Conservation (phyloP, 768 basidiomycete species). For the Lanmaoa rubissima region DNA sequence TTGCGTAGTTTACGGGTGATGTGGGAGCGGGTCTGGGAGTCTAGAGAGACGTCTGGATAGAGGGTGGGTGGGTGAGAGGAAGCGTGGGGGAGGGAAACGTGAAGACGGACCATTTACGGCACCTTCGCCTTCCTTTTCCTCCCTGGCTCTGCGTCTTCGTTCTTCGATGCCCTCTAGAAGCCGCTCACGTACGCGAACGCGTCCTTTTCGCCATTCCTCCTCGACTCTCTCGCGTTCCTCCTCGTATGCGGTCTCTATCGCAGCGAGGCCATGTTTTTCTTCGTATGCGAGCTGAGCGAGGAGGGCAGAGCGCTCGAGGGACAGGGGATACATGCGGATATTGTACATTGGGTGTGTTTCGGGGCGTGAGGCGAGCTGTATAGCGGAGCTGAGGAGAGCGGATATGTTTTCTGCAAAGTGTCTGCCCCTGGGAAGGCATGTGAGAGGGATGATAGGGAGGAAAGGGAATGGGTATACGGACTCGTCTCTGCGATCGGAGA, state of each 20-base stretch:
- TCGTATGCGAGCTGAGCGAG: constrained; percentile 65
- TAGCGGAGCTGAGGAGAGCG: constrained; percentile 54
- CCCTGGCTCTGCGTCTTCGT: constrained; percentile 69
- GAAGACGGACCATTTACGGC: constrained; percentile 56
- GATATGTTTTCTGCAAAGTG: constrained; percentile 63
- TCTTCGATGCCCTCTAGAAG: constrained; percentile 85
- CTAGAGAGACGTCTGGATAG: constrained; percentile 66
- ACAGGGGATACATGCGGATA: constrained; percentile 68
- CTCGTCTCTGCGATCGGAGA: constrained; percentile 76
- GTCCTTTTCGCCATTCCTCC: constrained; percentile 76
- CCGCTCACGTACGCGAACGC: constrained; percentile 72
- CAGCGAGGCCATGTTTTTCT: constrained; percentile 66
- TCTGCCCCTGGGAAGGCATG: constrained; percentile 44
- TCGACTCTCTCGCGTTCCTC: constrained; percentile 80
- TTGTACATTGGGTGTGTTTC: constrained; percentile 64
- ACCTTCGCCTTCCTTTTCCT: constrained; percentile 90
- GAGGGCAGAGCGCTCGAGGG: constrained; percentile 74
- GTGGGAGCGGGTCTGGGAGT: constrained; percentile 74
- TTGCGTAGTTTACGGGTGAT: constrained; percentile 84
- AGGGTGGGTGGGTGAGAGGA: not conserved
- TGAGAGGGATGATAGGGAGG: constrained; percentile 13
- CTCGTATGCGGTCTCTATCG: constrained; percentile 67
- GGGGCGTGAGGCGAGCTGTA: constrained; percentile 67
- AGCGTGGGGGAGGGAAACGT: not conserved
- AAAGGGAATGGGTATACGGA: constrained; percentile 35